Evolutionary conservation across 2,329 filamentous ascomycete species (phyloP).

Genomic region (Stagonosporopsis cucurbitacearum): DNA sequence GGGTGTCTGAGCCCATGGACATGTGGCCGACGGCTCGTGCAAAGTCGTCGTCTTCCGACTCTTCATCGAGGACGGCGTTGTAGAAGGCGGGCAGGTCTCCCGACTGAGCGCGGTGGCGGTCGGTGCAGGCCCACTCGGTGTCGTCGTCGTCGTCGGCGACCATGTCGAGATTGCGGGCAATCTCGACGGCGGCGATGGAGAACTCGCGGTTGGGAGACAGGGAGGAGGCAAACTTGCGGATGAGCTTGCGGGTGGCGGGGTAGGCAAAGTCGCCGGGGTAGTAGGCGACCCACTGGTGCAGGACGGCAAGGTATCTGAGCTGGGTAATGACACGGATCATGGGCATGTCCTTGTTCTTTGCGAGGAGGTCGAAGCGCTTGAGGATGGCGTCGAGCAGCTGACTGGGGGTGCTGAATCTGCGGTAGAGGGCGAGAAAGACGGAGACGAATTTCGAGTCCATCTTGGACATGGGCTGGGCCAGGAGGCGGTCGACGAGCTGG

Average conservation of each 20-base stretch:
- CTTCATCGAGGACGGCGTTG: constrained; percentile 50
- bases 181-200: constrained; percentile 82
- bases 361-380: constrained; percentile 73
- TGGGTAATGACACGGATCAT: constrained; percentile 82
- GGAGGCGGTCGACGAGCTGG: constrained; percentile 77
- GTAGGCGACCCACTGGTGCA: constrained; percentile 86
- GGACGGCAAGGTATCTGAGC: constrained; percentile 79
- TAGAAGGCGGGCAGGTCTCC: constrained; percentile 52
- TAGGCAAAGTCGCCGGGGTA: constrained; percentile 95
- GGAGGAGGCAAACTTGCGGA: constrained; percentile 76
- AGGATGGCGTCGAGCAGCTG: constrained; percentile 80
- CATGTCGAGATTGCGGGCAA: constrained; percentile 76
- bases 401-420: constrained; percentile 86
- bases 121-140: constrained; percentile 86
- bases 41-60: constrained; percentile 47
- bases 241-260: constrained; percentile 71
- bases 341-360: constrained; percentile 70
- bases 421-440: constrained; percentile 90
- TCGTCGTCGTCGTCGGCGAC: constrained; percentile 92
- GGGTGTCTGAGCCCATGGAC: constrained; percentile 36
- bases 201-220: constrained; percentile 83
- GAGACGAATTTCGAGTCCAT: constrained; percentile 87
- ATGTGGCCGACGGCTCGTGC: constrained; percentile 39
- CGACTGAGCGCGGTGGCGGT: constrained; percentile 63
- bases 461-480: constrained; percentile 81